Conservation (phyloP, 2,329 filamentous ascomycete species). For the Paraphoma chrysanthemicola region DNA sequence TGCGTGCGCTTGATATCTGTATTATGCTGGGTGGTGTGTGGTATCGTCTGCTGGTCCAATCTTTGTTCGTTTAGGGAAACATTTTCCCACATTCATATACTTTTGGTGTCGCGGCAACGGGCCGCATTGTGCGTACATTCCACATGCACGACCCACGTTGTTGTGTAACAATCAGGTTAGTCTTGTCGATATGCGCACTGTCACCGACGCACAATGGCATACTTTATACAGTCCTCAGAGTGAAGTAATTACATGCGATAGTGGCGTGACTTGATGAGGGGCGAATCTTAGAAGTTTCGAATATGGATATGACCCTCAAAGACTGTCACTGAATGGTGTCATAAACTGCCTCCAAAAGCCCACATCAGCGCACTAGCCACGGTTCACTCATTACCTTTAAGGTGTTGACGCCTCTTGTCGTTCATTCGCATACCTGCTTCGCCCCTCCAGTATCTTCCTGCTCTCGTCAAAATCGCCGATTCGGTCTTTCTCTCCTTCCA, state of each 20-base stretch:
- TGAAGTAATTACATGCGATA: background rate
- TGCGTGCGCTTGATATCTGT: no score
- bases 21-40: no score
- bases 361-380: background rate
- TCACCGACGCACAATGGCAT: background rate
- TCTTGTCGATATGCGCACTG: background rate
- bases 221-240: background rate
- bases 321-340: no score
- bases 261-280: no score
- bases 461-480: conserved; percentile 5
- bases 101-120: background rate
- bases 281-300: no score
- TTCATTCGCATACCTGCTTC: background rate
- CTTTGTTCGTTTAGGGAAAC: no score
- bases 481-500: background rate
- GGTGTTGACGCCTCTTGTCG: background rate
- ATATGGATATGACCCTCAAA: no score
- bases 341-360: background rate
- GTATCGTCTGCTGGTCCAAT: no score
- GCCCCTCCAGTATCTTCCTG: conserved; percentile 2
- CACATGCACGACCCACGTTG: conserved; percentile 1
- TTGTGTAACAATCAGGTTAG: background rate
- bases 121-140: background rate
- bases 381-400: background rate
- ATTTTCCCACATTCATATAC: no score